Evolutionary conservation across 768 basidiomycete genomes (phyloP).

Genomic region (Phlebiopsis flavidoalba): DNA sequence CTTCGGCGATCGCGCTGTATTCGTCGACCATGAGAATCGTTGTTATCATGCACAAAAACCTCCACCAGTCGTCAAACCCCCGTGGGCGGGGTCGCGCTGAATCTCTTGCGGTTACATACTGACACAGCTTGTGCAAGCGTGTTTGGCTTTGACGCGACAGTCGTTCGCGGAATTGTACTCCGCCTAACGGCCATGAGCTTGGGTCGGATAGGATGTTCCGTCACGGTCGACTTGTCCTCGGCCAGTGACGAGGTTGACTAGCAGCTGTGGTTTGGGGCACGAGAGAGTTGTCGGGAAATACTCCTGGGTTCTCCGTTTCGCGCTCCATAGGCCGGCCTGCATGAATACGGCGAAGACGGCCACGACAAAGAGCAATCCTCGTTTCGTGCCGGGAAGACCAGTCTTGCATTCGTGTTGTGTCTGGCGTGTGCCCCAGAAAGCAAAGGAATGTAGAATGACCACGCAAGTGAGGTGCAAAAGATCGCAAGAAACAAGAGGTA

Average conservation of each 20-base stretch:
- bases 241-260: constrained; percentile 17
- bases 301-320: constrained; percentile 15
- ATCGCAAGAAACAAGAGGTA: neutral
- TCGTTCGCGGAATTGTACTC: constrained; percentile 64
- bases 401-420: constrained; percentile 18
- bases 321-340: constrained; percentile 30
- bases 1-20: constrained; percentile 74
- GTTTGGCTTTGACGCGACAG: constrained; percentile 74
- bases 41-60: constrained; percentile 74
- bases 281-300: constrained; percentile 22
- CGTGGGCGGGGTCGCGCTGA: constrained; percentile 77
- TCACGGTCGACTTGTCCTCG: constrained; percentile 17
- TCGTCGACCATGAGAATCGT: constrained; percentile 85
- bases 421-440: neutral
- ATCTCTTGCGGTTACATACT: constrained; percentile 80
- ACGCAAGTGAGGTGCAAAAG: too few species aligned
- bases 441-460: constrained; percentile 1
- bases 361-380: constrained; percentile 23
- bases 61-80: constrained; percentile 91
- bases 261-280: constrained; percentile 17
- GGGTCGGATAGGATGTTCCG: constrained; percentile 81
- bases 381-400: constrained; percentile 19
- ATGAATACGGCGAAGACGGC: constrained; percentile 25
- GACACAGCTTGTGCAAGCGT: constrained; percentile 70
- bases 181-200: constrained; percentile 78